Evolutionary conservation across 1,284 basidiomycete species (phyloP).

Genomic region (Leccinum fuscescens): DNA sequence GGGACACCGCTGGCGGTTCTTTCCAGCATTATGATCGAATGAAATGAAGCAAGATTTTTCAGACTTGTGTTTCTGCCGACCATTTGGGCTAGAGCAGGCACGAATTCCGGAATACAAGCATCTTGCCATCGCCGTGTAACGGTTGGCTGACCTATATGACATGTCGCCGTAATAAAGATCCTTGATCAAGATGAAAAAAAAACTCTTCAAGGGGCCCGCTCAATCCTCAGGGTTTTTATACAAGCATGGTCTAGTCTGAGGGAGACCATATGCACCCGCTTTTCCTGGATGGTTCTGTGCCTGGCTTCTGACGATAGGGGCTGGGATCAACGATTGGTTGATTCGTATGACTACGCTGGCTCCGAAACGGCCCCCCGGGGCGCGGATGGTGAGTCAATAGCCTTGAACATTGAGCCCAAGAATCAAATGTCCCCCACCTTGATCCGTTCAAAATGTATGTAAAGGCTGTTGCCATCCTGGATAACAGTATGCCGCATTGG

Average conservation of each 20-base stretch:
- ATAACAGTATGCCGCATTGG: not conserved
- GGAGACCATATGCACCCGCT: not conserved
- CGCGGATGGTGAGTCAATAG: not conserved
- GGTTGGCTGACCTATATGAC: not conserved
- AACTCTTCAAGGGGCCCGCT: not conserved
- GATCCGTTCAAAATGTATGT: not conserved
- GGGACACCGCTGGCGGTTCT: no score
- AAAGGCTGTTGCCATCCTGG: not conserved
- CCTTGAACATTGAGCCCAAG: not conserved
- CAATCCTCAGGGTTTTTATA: not conserved
- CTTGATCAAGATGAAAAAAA: not conserved
- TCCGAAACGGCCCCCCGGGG: not conserved
- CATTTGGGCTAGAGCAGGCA: not conserved
- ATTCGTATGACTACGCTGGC: not conserved
- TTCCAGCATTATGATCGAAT: no score
- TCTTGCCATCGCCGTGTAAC: not conserved
- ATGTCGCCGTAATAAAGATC: not conserved
- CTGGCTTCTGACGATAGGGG: not conserved
- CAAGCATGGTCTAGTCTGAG: not conserved
- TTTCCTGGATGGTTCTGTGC: not conserved
- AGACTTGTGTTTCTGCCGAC: not conserved
- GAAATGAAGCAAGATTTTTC: not conserved
- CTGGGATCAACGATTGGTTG: not conserved
- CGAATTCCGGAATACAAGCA: not conserved
- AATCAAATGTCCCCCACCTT: not conserved